Base-by-base conservation (phyloP, 2,329 filamentous ascomycete genomes). In the Botrytis byssoidea region DNA sequence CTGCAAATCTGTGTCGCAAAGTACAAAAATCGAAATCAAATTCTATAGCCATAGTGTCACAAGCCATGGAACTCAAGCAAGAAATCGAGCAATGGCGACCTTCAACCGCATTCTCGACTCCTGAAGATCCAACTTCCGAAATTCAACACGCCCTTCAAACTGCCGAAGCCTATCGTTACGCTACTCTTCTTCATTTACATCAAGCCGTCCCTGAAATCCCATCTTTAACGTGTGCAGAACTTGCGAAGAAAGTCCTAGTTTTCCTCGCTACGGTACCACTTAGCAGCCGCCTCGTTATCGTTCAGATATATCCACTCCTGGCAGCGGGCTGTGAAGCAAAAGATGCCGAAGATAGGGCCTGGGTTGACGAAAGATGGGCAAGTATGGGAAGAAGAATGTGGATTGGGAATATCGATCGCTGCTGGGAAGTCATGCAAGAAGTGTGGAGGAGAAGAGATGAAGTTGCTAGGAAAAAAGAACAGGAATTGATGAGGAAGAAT, bases 221-320 rank as follows among this genome's bases (percentile, higher is more conserved):
- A 3, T 91, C 87, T 3, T 83, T 87, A 60, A 83, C 86, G 2
- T 85, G 88, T 0, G 84, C 85, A 12, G 85, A 87, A 40, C 83
- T 92, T 14, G 89, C 91, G 0, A 88, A 90, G 78, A 87, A 88
- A 65, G 88, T 90, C 1, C 81, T 93, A 70, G 84, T 87, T 35
- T 86, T 88, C 69, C 82, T 93, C 4, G 90, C 89, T 4, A 90
- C 88, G 0, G 89, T 93, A 0, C 89, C 90, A 1, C 82, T 88
- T 2, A 86, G 84, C 18, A 91, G 89, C 51, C 86, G 90, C 14
- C 86, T 90, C 0, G 87, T 89, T 29, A 91, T 92, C 64, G 87
- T 92, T 3, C 91, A 93, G 57, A 91, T 92, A 74, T 93, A 90
- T 76, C 91, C 91, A 1, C 85, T 93, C 1, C 85, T 92, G 75